A percentile compares a stretch with the other conserved stretches of the same genome.
These are phyloP conservation scores for Mycena epipterygia DNA, from an alignment of 768 basidiomycete species.

Conservation along the genomic window DNA sequence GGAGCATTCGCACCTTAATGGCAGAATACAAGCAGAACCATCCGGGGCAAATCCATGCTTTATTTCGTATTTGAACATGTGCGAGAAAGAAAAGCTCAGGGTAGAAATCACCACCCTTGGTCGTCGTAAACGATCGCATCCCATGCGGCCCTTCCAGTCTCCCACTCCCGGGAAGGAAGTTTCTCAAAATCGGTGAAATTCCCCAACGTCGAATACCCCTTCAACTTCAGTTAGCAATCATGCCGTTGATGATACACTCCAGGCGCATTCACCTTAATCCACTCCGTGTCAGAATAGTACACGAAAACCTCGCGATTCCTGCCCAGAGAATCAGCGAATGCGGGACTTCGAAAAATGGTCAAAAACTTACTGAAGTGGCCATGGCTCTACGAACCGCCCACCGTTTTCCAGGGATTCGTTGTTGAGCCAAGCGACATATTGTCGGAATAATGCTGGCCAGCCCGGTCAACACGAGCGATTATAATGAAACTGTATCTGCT, in stretches of 20 bases:
- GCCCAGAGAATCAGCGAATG: background rate
- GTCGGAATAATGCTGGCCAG: conserved; percentile 34
- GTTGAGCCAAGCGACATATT: conserved; percentile 45
- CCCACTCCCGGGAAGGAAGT: conserved; percentile 36
- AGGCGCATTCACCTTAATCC: conserved; percentile 26
- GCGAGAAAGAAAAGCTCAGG: no score
- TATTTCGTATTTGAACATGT: no score
- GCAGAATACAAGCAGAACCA: no score
- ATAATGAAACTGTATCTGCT: no score
- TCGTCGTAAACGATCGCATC: conserved; percentile 38
- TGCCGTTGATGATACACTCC: background rate
- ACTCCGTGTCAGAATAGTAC: conserved; percentile 38
- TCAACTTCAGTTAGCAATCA: background rate
- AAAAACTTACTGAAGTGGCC: conserved; percentile 39
- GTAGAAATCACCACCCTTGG: conserved; percentile 29
- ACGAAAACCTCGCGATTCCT: conserved; percentile 40
- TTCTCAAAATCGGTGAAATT: conserved; percentile 41
- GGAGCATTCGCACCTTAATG: no score
- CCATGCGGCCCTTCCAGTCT: conserved; percentile 31
- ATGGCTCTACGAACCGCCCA: conserved; percentile 42
- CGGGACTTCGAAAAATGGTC: no score
- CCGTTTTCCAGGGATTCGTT: conserved; percentile 43
- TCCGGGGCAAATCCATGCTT: no score
- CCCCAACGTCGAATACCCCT: conserved; percentile 25
- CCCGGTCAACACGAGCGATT: background rate